Conservation (phyloP, 2,329 filamentous ascomycete species). For the Ambrosiella beaveri region DNA sequence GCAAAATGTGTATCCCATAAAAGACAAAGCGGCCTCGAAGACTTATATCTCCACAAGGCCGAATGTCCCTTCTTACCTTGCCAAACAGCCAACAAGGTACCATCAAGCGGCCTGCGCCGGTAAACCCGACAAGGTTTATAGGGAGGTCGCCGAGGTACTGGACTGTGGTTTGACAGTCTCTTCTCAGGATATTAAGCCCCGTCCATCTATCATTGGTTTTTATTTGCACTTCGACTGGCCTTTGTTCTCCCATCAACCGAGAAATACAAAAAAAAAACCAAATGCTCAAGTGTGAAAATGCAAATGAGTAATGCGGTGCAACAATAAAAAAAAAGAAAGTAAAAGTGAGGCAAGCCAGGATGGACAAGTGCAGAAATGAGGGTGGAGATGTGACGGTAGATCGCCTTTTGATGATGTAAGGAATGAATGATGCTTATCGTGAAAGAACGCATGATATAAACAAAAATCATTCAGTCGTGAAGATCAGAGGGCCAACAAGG, state of each 20-base stretch:
- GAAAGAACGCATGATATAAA: slow-evolving; percentile 11
- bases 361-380: not conserved
- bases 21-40: not conserved
- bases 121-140: not conserved
- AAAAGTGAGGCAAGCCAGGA: not conserved
- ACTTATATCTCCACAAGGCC: not conserved
- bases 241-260: not conserved
- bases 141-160: not conserved
- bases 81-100: not conserved
- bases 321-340: not conserved
- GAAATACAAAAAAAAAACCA: slow-evolving; percentile 5
- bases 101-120: too few species aligned
- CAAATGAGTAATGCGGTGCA: not conserved
- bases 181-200: not conserved
- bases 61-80: slow-evolving; percentile 4
- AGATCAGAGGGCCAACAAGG: not conserved
- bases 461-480: slow-evolving; percentile 13
- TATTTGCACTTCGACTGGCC: not conserved
- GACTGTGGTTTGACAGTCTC: not conserved
- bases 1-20: slow-evolving; percentile 1
- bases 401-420: not conserved
- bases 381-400: not conserved
- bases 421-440: slow-evolving; percentile 3
- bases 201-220: not conserved
- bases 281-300: not conserved